Evolutionary conservation across 495 filamentous ascomycete species (phyloP).

Genomic region (Aspergillus campestris): DNA sequence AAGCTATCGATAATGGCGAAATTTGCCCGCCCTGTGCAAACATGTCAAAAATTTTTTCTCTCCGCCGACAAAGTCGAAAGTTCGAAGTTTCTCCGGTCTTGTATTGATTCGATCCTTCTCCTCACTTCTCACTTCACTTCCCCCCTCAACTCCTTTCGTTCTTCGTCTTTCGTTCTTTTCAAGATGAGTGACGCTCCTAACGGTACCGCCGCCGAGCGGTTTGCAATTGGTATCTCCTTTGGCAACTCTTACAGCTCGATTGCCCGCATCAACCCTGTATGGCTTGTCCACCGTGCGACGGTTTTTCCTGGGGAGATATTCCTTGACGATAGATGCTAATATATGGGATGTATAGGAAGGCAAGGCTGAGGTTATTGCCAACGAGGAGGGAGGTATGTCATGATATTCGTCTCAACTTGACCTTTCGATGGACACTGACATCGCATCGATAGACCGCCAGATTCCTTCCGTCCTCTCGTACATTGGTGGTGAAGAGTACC

Average conservation of each 20-base stretch:
- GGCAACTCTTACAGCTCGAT: slow-evolving; percentile 98
- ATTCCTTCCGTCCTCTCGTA: slow-evolving; percentile 94
- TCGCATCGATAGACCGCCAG: slow-evolving; percentile 64
- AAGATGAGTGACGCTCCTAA: slow-evolving; percentile 49
- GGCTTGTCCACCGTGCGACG: slow-evolving; percentile 13
- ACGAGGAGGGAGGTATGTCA: slow-evolving; percentile 87
- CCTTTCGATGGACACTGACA: background rate
- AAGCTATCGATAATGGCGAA: slow-evolving; percentile 34
- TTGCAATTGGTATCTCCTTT: slow-evolving; percentile 92
- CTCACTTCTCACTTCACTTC: slow-evolving; percentile 8
- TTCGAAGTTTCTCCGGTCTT: slow-evolving; percentile 10
- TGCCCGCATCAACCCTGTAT: slow-evolving; percentile 65
- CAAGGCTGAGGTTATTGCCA: slow-evolving; percentile 95
- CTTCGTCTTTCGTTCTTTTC: slow-evolving; percentile 10
- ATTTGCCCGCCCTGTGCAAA: slow-evolving; percentile 20
- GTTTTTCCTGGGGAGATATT: background rate
- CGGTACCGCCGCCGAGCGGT: slow-evolving; percentile 43
- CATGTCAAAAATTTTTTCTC: slow-evolving; percentile 20
- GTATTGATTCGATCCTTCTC: slow-evolving; percentile 8
- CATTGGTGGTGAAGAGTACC: slow-evolving; percentile 90
- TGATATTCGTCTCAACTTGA: background rate
- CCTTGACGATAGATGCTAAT: slow-evolving; percentile 5
- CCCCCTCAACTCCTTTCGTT: slow-evolving; percentile 12
- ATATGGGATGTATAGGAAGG: slow-evolving; percentile 53
- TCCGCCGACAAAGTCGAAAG: slow-evolving; percentile 14